Evolutionary conservation across 768 basidiomycete species (phyloP), one percentile per base, ranked within the genome.

Genomic region (Lactarius psammicola): DNA sequence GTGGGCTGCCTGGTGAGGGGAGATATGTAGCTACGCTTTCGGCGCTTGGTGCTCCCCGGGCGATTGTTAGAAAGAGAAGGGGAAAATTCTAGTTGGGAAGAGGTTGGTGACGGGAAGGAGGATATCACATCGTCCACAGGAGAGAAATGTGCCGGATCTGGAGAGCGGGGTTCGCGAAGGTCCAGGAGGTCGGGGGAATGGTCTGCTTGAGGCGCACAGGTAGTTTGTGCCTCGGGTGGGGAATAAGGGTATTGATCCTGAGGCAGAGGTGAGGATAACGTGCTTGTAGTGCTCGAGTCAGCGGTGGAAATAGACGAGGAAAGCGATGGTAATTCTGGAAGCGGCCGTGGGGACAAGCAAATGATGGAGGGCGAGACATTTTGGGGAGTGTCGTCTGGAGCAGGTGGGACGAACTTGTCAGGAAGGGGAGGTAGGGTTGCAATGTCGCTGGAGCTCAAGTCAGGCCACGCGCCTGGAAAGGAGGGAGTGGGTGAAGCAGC

Each of bases 381-480:
- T 66, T 60, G 55, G 4, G 59, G 18, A 10, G 42, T 0, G 26
- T 60, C 59, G 9, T 56, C 9, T 11, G 55, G 15, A 30, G 59
- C 40, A 38, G 38, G 46, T 54, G 49, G 49, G 15, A 46, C 8
- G 18, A 10, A 18, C 34, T 55, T 65, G 54, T 65, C 33, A 13
- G 64, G 64, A n/a, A 65, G 59, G n/a, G 64, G 54, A 26, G 64
- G 64, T 9, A 56, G 10, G 23, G 49, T 13, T 26, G 49, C 54
- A 28, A 62, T 13, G n/a, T 66, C 65, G 28, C 10, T 57, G 5
- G 26, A 51, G 49, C 56, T 69, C 67, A 63, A 10, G 71, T 74
- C 63, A 66, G 82, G 81, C 81, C 80, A 82, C 3, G 81, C 81
- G 53, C 81, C 82, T 38, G 82, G 82, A 34, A 82, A 62, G 74